A percentile compares a stretch with the other conserved stretches of the same genome.
Conservation (phyloP, 176 grass and related monocot species). For the maize (Zea mays) region DNA sequence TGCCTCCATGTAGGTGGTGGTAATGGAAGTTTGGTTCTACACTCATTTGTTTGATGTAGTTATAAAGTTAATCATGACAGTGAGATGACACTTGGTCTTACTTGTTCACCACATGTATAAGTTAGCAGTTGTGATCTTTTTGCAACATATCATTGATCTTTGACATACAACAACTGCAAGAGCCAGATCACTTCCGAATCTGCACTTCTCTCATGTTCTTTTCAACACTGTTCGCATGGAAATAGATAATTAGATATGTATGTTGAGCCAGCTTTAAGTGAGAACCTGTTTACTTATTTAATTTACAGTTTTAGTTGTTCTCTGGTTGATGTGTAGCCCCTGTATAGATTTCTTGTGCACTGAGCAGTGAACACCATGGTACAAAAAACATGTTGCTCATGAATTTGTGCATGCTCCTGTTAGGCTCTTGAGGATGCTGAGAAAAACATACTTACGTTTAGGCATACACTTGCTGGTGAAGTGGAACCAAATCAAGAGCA, state of each 20-base stretch:
- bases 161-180: background rate
- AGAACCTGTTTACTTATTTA: constrained; percentile 5
- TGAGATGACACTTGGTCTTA: background rate
- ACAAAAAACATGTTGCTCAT: constrained; percentile 16
- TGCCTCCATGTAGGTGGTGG: background rate
- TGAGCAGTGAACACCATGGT: background rate
- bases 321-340: background rate
- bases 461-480: constrained; percentile 69
- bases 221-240: background rate
- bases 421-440: constrained; percentile 93
- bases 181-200: background rate
- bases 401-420: constrained; percentile 15
- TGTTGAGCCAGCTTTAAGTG: constrained; percentile 13
- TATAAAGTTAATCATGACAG: constrained; percentile 1
- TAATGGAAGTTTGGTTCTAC: background rate
- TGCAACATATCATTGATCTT: background rate
- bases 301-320: background rate
- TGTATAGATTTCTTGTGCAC: background rate
- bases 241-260: background rate
- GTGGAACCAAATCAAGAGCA: constrained; percentile 87
- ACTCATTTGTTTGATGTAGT: background rate
- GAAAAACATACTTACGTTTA: constrained; percentile 72
- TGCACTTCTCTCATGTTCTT: background rate
- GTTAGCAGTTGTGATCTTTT: background rate
- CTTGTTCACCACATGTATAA: constrained; percentile 1